Base-by-base conservation (phyloP, 352 stramenopile species). In the Stramenopiles sp. region DNA sequence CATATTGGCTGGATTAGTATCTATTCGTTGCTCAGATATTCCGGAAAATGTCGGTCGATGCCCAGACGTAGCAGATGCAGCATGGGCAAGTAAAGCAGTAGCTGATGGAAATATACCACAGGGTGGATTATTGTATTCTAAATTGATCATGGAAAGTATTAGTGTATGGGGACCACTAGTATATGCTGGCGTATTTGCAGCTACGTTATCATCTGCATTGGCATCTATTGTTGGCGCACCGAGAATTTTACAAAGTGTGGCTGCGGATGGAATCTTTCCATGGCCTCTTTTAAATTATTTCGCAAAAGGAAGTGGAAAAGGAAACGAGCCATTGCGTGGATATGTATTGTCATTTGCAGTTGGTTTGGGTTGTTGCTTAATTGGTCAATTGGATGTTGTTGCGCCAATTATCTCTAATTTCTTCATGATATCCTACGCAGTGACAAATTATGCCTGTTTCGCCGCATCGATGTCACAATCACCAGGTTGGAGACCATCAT, bases 381-480 rank as follows among this genome's bases (percentile, higher is more conserved):
- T 69, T 27, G 53, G 53, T 69, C 53, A 69, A 27, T 27, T 69
- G 53, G 53, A 69, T 69, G 53, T 86, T 74, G 88, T 93, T 32
- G 88, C 87, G 30, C 87, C 88, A 27, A 86, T 89, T 78, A 83
- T 90, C n/a, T 91, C 88, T 77, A 89, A 91, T 80, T 89, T 91
- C 63, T 92, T 90, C 27, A 69, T 69, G 7, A 81, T 90, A 33
- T 89, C 90, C 85, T 93, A 91, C 79, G 82, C 81, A 0, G 86
- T 85, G 20, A 81, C 92, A 6, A 93, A 93, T 82, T 78, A 88
- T 7, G 83, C 83, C 32, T 92, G 87, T 79, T 92, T 90, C 79
- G 78, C 90, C 29, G 84, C 88, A 27, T 82, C 84, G 38, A 83
- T 85, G 65, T 81, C 90, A 0, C 73, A 83, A 65, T 83, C 85